phyloP scores from a whole-genome alignment of 2,329 filamentous ascomycete species.

The Pseudogymnoascus sp. region DNA sequence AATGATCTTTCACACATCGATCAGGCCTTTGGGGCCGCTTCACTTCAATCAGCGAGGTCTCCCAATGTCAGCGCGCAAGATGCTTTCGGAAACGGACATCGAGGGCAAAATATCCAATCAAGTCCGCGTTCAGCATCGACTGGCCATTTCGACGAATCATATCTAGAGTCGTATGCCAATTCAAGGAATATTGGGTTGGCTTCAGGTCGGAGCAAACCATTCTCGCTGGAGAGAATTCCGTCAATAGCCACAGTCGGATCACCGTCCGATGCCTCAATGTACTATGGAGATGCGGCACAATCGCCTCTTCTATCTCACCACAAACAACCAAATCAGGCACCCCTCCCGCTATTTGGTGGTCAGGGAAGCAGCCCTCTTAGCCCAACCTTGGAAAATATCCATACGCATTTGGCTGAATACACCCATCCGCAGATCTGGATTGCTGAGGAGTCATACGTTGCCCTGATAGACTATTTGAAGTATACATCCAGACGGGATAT shows the following conservation, averaged over 20 bases:
- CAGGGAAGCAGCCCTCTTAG: not conserved
- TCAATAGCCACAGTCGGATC: not conserved
- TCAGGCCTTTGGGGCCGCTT: not conserved
- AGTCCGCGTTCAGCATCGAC: not conserved
- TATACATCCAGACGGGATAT: not conserved
- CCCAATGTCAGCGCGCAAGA: not conserved
- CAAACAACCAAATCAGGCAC: not conserved
- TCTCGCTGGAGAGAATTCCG: not conserved
- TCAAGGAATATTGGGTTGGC: not conserved
- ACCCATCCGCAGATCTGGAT: slow-evolving; percentile 8
- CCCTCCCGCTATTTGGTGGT: not conserved
- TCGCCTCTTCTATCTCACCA: not conserved
- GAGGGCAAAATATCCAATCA: not conserved
- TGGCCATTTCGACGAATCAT: not conserved
- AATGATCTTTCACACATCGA: not conserved
- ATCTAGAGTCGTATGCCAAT: not conserved
- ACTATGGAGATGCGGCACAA: not conserved
- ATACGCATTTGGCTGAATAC: not conserved
- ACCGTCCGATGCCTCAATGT: slow-evolving; percentile 5
- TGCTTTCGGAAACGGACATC: not conserved
- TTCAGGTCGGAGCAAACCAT: not conserved
- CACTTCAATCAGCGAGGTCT: not conserved
- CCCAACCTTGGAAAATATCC: not conserved
- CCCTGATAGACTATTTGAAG: slow-evolving; percentile 8
- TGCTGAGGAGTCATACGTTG: not conserved